These are phyloP conservation scores for Neocucurbitaria cava DNA, from an alignment of 2,329 filamentous ascomycete genomes.

Conservation along the genomic window DNA sequence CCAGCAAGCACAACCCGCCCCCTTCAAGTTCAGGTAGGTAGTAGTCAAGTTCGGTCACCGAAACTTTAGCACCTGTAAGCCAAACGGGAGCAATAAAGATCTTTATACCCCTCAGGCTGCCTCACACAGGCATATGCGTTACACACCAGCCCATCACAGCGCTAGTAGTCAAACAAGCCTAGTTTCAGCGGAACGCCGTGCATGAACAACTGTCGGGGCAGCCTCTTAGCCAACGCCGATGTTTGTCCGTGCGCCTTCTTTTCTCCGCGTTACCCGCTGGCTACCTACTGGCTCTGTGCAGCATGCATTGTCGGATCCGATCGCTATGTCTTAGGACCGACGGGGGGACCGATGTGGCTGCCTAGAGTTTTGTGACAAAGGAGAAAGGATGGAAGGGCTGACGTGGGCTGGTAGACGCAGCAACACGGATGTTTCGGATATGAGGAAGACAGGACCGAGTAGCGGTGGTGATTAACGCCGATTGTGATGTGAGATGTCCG, in stretches of 20 bases:
- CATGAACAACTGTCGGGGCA: constrained; percentile 7
- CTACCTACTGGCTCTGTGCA: not conserved
- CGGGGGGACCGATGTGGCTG: not conserved
- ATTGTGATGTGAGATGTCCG: not conserved
- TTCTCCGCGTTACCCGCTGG: not conserved
- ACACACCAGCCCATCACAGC: constrained; percentile 2
- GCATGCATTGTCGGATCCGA: not conserved
- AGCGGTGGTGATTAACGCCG: not conserved
- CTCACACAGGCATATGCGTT: constrained; percentile 1
- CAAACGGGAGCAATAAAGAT: constrained; percentile 1
- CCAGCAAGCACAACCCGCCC: no score
- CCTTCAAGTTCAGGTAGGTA: not conserved
- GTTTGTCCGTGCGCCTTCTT: constrained; percentile 6
- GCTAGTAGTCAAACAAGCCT: constrained; percentile 7
- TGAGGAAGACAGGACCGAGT: not conserved
- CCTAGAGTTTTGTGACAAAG: not conserved
- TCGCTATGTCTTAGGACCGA: not conserved
- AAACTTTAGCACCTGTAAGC: no score
- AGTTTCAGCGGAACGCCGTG: constrained; percentile 11
- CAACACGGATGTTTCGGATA: not conserved
- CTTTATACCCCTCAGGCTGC: not conserved
- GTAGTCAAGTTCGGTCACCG: no score
- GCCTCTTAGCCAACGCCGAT: constrained; percentile 10
- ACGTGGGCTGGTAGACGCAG: not conserved
- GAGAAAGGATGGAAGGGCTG: not conserved